Conservation (phyloP, 2,329 filamentous ascomycete genomes). For the Aspergillus fructus region DNA sequence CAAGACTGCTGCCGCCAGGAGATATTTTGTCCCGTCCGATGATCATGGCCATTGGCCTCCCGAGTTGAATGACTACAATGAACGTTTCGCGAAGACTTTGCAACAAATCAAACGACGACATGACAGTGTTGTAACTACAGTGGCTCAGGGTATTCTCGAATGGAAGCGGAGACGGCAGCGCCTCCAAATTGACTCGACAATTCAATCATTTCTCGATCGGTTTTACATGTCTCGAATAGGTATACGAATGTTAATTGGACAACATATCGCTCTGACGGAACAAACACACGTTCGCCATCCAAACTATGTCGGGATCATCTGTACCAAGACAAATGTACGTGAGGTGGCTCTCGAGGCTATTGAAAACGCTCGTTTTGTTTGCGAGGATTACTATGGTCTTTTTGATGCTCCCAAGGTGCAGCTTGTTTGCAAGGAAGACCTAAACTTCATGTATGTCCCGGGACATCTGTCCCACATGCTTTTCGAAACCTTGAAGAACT, state of each 20-base stretch:
- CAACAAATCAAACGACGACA: slow-evolving; percentile 95
- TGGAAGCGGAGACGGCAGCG: slow-evolving; percentile 96
- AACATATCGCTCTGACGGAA: slow-evolving; percentile 95
- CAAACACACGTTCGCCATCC: slow-evolving; percentile 86
- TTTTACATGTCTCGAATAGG: slow-evolving; percentile 99
- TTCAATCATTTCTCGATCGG: slow-evolving; percentile 94
- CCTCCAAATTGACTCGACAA: slow-evolving; percentile 97
- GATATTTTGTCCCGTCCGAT: slow-evolving; percentile 91
- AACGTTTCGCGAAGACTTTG: slow-evolving; percentile 80
- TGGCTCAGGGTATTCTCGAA: slow-evolving; percentile 95
- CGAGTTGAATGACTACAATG: slow-evolving; percentile 91
- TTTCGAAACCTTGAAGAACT: slow-evolving; percentile 99
- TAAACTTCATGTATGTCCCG: slow-evolving; percentile 99
- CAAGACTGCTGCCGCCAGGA: slow-evolving; percentile 53
- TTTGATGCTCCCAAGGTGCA: slow-evolving; percentile 97
- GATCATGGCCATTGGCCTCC: slow-evolving; percentile 88
- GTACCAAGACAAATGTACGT: slow-evolving; percentile 94
- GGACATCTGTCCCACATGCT: slow-evolving; percentile 99
- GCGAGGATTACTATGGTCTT: slow-evolving; percentile 95
- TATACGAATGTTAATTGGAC: slow-evolving; percentile 97
- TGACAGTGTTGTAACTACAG: slow-evolving; percentile 95
- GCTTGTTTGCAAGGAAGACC: slow-evolving; percentile 87
- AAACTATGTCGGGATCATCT: slow-evolving; percentile 97
- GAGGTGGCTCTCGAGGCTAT: slow-evolving; percentile 96
- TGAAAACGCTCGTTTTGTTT: slow-evolving; percentile 98